A percentile compares a stretch with the other conserved stretches of the same genome.
phyloP scores from a whole-genome alignment of 768 basidiomycete species.

The Agaricus subrufescens region DNA sequence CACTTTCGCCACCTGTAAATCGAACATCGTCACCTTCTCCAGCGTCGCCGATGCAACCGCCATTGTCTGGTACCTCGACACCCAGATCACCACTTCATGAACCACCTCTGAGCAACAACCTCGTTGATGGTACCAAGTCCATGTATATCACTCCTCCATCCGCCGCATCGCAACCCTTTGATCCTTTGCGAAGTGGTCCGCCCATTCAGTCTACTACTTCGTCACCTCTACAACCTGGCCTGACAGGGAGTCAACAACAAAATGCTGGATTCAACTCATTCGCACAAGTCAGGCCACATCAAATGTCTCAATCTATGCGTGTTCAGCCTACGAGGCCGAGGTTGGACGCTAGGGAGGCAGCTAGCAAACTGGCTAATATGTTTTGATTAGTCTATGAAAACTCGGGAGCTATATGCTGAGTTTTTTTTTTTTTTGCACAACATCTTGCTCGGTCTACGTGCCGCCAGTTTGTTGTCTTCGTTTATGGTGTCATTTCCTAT shows the following conservation, averaged over 20 bases:
- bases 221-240: slow-evolving; percentile 25
- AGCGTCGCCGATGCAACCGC: slow-evolving; percentile 28
- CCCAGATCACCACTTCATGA: slow-evolving; percentile 30
- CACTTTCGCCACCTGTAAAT: background rate
- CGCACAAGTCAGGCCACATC: slow-evolving; percentile 51
- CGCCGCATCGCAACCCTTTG: slow-evolving; percentile 23
- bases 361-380: slow-evolving; percentile 89
- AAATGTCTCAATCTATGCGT: slow-evolving; percentile 72
- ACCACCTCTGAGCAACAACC: slow-evolving; percentile 58
- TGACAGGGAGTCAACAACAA: slow-evolving; percentile 21
- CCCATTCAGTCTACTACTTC: slow-evolving; percentile 23
- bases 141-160: slow-evolving; percentile 65
- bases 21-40: background rate
- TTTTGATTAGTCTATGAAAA: slow-evolving; percentile 36
- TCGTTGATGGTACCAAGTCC: slow-evolving; percentile 74
- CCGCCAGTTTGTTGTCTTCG: background rate
- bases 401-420: background rate
- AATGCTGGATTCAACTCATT: slow-evolving; percentile 52
- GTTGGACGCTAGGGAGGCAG: slow-evolving; percentile 81
- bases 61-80: slow-evolving; percentile 53
- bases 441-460: background rate
- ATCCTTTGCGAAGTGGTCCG: slow-evolving; percentile 33
- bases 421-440: background rate
- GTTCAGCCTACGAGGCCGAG: slow-evolving; percentile 66
- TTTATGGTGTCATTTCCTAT: background rate